phyloP scores from a whole-genome alignment of 1,284 basidiomycete genomes.

The Ustilago sp. region DNA sequence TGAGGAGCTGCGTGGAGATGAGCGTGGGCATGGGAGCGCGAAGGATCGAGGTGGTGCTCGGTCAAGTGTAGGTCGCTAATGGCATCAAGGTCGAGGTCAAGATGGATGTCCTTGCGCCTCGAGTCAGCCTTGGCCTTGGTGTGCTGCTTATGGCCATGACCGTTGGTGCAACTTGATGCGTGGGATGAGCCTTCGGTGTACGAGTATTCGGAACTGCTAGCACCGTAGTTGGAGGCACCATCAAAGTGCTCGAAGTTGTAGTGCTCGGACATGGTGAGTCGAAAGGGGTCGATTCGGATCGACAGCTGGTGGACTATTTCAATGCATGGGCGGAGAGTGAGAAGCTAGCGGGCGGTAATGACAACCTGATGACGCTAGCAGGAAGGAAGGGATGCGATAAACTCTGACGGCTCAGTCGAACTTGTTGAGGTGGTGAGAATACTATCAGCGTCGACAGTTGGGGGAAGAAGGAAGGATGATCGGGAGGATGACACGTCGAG shows the following conservation, averaged over 20 bases:
- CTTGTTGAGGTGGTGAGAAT: neutral
- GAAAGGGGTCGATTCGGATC: conserved; percentile 15
- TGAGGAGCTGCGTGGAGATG: conserved; percentile 9
- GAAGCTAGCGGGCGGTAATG: neutral
- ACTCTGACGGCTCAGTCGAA: neutral
- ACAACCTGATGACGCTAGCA: neutral
- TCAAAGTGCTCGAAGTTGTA: conserved; percentile 63
- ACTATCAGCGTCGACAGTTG: conserved; percentile 2
- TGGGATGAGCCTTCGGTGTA: conserved; percentile 22
- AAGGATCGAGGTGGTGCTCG: conserved; percentile 40
- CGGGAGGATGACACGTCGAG: conserved; percentile 10
- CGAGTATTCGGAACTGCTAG: conserved; percentile 52
- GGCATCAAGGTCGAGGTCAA: conserved; percentile 59
- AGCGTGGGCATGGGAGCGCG: conserved; percentile 16
- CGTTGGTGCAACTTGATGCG: conserved; percentile 9
- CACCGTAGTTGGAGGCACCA: conserved; percentile 54
- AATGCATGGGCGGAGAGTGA: conserved; percentile 26
- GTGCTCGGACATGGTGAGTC: conserved; percentile 45
- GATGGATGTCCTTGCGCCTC: conserved; percentile 37
- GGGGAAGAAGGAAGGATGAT: conserved; percentile 2
- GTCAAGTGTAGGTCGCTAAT: conserved; percentile 57
- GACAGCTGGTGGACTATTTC: conserved; percentile 13
- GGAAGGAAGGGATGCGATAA: neutral
- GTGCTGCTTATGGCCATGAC: conserved; percentile 27
- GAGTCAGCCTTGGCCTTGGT: conserved; percentile 15